Evolutionary conservation across 169 alveolate genomes (phyloP).

Genomic region (Eimeria falciformis): DNA sequence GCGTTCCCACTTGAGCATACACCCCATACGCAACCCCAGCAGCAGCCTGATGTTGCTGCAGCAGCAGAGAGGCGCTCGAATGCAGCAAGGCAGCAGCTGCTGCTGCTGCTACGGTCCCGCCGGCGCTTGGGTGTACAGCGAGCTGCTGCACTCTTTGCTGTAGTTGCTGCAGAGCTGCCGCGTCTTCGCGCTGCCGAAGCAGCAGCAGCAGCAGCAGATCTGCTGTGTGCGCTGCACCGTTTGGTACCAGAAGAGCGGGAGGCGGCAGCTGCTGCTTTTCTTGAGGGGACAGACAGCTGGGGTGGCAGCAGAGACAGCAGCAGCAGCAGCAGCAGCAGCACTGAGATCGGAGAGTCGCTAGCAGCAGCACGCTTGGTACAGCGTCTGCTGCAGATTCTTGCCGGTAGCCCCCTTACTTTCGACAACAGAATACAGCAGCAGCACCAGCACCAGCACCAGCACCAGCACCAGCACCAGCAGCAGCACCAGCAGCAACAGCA

Average conservation of each 20-base stretch:
- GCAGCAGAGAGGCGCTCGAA: background rate
- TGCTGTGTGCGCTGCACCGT: conserved; percentile 50
- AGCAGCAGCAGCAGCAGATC: conserved; percentile 65
- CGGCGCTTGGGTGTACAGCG: conserved; percentile 40
- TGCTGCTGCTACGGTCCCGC: conserved; percentile 62
- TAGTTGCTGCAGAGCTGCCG: conserved; percentile 34
- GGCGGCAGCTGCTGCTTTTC: conserved; percentile 67
- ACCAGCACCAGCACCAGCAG: conserved; percentile 42
- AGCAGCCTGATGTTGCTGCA: background rate
- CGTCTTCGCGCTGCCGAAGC: conserved; percentile 2
- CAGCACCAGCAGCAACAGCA: conserved; percentile 43
- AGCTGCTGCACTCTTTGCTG: conserved; percentile 50
- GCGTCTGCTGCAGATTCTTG: conserved; percentile 41
- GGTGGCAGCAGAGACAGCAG: conserved; percentile 16
- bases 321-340: conserved; percentile 17
- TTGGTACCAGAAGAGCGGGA: conserved; percentile 54
- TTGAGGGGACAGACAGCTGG: background rate
- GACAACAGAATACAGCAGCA: background rate
- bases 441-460: background rate
- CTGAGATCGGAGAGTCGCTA: background rate
- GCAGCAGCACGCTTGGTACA: conserved; percentile 9
- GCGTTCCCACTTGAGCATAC: background rate
- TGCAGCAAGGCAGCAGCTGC: conserved; percentile 63
- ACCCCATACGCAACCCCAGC: conserved; percentile 24
- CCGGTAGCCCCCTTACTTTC: background rate